Percentiles rank a stretch among this genome's conserved stretches.
Conservation (phyloP, 768 basidiomycete species). For the Pleurotus giganteus region DNA sequence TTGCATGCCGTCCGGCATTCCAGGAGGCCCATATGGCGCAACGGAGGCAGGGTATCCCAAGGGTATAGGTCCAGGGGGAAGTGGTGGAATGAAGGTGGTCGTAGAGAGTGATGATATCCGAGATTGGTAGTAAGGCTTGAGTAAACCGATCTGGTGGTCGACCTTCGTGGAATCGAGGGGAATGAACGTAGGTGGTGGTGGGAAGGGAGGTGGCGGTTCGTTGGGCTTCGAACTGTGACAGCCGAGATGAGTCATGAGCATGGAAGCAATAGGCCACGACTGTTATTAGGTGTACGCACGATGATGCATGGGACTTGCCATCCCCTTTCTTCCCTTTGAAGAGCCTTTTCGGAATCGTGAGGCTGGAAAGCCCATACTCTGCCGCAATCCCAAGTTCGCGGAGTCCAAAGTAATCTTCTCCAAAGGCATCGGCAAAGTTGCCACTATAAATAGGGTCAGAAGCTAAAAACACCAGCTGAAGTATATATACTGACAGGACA, state of each 20-base stretch:
- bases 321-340: constrained; percentile 61
- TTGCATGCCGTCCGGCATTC: constrained; percentile 14
- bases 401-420: constrained; percentile 92
- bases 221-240: constrained; percentile 52
- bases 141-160: constrained; percentile 82
- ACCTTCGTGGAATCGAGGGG: constrained; percentile 64
- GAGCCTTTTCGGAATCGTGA: constrained; percentile 76
- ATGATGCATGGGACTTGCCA: constrained; percentile 35
- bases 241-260: constrained; percentile 1
- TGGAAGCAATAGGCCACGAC: background rate
- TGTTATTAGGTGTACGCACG: constrained; percentile 38
- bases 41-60: constrained; percentile 21
- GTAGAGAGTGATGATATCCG: constrained; percentile 48
- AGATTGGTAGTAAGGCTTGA: constrained; percentile 69
- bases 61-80: constrained; percentile 14
- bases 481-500: constrained; percentile 40
- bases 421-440: constrained; percentile 82
- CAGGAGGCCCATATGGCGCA: constrained; percentile 14
- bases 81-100: constrained; percentile 13
- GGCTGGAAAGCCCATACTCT: constrained; percentile 76
- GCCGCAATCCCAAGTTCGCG: constrained; percentile 84
- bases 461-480: background rate
- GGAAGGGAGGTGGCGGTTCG: constrained; percentile 81
- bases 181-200: constrained; percentile 80
- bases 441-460: constrained; percentile 45